phyloP scores from a whole-genome alignment of 139 green algal species.

The Chlamydomonas sphaeroides region DNA sequence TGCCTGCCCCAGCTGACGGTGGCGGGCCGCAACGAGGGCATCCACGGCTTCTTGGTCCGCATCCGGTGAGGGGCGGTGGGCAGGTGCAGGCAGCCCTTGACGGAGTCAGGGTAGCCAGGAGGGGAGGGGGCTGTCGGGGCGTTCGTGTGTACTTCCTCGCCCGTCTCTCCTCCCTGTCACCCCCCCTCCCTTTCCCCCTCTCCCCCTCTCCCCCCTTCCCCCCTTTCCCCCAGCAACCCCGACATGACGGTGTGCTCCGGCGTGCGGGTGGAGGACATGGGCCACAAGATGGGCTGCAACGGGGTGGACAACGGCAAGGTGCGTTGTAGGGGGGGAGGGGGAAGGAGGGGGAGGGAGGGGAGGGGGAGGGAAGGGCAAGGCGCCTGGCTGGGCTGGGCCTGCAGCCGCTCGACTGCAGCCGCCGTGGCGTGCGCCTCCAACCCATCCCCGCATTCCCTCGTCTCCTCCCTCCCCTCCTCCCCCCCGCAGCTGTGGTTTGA shows the following conservation, averaged over 20 bases:
- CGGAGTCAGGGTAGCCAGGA: no score
- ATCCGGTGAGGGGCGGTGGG: constrained; percentile 67
- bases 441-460: no score
- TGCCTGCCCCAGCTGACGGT: no score
- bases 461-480: not conserved
- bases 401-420: no score
- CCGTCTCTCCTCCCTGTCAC: not conserved
- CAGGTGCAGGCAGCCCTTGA: no score
- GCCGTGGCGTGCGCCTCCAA: no score
- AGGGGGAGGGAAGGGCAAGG: no score
- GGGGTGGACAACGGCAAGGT: constrained; percentile 94
- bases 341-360: not conserved
- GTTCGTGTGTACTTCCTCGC: no score
- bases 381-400: no score
- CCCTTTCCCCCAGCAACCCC: constrained; percentile 43
- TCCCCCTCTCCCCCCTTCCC: not conserved
- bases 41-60: constrained; percentile 92
- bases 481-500: constrained; percentile 45
- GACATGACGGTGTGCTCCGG: constrained; percentile 60
- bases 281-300: constrained; percentile 93
- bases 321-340: constrained; percentile 48
- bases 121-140: no score
- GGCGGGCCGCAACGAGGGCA: constrained; percentile 75
- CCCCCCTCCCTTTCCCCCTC: not conserved
- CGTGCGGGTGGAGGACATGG: constrained; percentile 80